Conservation (phyloP, 225 moss, liverwort and hornwort species). For the Marchantia polymorpha region DNA sequence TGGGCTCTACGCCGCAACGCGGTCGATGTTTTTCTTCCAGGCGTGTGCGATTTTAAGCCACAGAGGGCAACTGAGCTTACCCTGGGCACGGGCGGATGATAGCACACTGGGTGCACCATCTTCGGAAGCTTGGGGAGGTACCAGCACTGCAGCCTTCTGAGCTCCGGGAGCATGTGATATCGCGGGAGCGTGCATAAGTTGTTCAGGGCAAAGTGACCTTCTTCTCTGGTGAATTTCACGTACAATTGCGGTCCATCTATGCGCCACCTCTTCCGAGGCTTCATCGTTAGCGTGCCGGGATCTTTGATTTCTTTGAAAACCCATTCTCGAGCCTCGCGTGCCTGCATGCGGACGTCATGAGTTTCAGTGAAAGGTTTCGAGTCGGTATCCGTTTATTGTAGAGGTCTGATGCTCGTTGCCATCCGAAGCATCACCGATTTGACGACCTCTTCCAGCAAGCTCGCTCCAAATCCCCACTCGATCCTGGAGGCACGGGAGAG, state of each 20-base stretch:
- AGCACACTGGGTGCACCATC: slow-evolving; percentile 32
- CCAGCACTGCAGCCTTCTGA: slow-evolving; percentile 70
- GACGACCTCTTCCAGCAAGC: neutral
- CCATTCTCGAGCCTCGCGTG: slow-evolving; percentile 67
- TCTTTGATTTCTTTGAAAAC: slow-evolving; percentile 59
- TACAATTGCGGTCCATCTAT: slow-evolving; percentile 42
- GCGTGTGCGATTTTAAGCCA: too few relatives aligned
- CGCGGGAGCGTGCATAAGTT: slow-evolving; percentile 70
- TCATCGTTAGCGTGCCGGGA: slow-evolving; percentile 54
- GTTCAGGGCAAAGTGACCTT: slow-evolving; percentile 65
- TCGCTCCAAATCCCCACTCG: too few relatives aligned
- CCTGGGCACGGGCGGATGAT: slow-evolving; percentile 50
- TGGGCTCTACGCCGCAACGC: too few relatives aligned
- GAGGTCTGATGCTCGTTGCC: neutral
- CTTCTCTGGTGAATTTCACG: slow-evolving; percentile 58
- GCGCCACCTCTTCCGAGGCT: slow-evolving; percentile 64
- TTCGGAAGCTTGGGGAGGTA: slow-evolving; percentile 74
- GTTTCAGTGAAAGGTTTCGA: neutral
- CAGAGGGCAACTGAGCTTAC: slow-evolving; percentile 23
- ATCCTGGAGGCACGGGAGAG: neutral
- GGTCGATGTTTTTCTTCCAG: too few relatives aligned
- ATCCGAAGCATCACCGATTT: neutral
- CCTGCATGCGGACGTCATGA: slow-evolving; percentile 32
- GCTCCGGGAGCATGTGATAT: slow-evolving; percentile 57
- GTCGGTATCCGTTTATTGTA: neutral